phyloP scores from a whole-genome alignment of 2,329 filamentous ascomycete species.

The Xylaria polymorpha region DNA sequence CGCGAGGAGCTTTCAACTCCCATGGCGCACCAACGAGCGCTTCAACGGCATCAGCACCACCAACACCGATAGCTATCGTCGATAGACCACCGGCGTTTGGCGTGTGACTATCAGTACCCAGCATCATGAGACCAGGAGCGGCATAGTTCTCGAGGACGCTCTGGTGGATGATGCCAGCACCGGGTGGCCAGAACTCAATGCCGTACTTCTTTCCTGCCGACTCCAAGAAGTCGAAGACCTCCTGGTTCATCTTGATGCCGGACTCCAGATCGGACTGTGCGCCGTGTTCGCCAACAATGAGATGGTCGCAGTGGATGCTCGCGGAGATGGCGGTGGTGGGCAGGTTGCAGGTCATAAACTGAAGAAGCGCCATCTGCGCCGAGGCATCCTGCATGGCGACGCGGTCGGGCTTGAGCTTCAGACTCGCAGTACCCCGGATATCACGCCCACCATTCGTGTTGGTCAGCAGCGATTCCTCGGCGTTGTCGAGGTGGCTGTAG shows the following conservation, averaged over 20 bases:
- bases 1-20: slow-evolving; percentile 95
- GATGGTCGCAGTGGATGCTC: slow-evolving; percentile 98
- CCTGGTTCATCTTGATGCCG: slow-evolving; percentile 91
- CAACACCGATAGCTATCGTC: slow-evolving; percentile 95
- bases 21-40: slow-evolving; percentile 95
- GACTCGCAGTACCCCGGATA: slow-evolving; percentile 87
- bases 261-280: slow-evolving; percentile 85
- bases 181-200: slow-evolving; percentile 95
- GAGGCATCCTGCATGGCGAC: slow-evolving; percentile 99
- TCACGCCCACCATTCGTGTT: slow-evolving; percentile 85
- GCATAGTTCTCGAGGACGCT: slow-evolving; percentile 98
- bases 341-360: slow-evolving; percentile 98
- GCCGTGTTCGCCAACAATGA: slow-evolving; percentile 95
- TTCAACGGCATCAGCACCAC: slow-evolving; percentile 96
- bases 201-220: slow-evolving; percentile 91
- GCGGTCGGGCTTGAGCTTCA: slow-evolving; percentile 96
- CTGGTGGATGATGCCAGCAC: slow-evolving; percentile 96
- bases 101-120: slow-evolving; percentile 96
- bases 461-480: slow-evolving; percentile 86
- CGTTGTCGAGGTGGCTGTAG: slow-evolving; percentile 92
- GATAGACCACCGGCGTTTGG: slow-evolving; percentile 96
- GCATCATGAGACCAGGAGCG: slow-evolving; percentile 97
- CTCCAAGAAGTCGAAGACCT: slow-evolving; percentile 98
- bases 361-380: slow-evolving; percentile 96
- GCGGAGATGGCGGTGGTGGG: slow-evolving; percentile 91